A percentile compares a stretch with the other conserved stretches of the same genome.
Conservation (phyloP, 2,329 filamentous ascomycete genomes). For the Colletotrichum musicola region DNA sequence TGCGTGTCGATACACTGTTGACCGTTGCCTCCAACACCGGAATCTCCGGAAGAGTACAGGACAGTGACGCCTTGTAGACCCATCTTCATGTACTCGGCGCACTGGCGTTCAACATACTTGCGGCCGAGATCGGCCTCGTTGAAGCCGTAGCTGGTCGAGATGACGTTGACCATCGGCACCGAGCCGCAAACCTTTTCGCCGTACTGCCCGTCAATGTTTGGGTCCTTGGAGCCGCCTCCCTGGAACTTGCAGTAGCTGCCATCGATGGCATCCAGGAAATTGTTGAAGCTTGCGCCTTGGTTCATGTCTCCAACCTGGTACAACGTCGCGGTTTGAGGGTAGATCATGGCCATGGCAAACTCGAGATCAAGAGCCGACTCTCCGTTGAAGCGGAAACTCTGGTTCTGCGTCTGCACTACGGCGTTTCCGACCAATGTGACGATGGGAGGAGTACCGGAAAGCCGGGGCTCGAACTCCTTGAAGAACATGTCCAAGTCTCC, state of each 20-base stretch:
- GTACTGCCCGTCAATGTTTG: constrained; percentile 54
- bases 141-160: constrained; percentile 66
- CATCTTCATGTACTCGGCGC: constrained; percentile 69
- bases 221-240: constrained; percentile 52
- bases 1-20: constrained; percentile 50
- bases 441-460: constrained; percentile 58
- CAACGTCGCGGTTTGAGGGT: constrained; percentile 63
- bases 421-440: constrained; percentile 62
- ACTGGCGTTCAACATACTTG: constrained; percentile 64
- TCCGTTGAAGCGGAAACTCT: constrained; percentile 46
- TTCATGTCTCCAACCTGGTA: constrained; percentile 57
- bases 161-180: constrained; percentile 61
- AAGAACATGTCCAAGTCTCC: constrained; percentile 63
- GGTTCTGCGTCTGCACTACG: constrained; percentile 52
- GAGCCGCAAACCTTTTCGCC: constrained; percentile 59
- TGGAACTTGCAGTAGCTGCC: constrained; percentile 57
- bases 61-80: constrained; percentile 65
- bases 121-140: constrained; percentile 64
- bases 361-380: constrained; percentile 69
- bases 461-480: constrained; percentile 54
- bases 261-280: constrained; percentile 60
- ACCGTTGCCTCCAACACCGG: constrained; percentile 57
- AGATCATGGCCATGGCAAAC: constrained; percentile 65
- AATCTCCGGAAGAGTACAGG: constrained; percentile 64
- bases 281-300: constrained; percentile 56